Percentiles rank a stretch among this genome's conserved stretches.
phyloP scores from a whole-genome alignment of 2,329 filamentous ascomycete species.

The Parastagonospora avenae region DNA sequence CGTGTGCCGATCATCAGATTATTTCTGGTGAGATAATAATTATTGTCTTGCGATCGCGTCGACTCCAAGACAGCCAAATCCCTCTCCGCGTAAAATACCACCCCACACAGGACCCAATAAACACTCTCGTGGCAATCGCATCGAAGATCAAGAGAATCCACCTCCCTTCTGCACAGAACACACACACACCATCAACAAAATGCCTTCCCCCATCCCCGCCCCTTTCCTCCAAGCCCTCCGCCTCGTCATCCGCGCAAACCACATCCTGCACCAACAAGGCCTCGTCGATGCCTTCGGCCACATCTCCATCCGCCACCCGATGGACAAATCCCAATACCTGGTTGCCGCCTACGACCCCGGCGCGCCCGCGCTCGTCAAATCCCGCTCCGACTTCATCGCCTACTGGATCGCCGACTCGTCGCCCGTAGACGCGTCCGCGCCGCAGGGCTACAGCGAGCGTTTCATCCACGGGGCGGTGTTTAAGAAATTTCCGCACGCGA shows the following conservation, averaged over 20 bases:
- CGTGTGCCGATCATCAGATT: background rate
- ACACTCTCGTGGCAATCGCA: background rate
- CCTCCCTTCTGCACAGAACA: too few relatives aligned
- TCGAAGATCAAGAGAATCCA: background rate
- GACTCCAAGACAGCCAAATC: too few relatives aligned
- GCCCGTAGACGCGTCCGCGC: conserved; percentile 48
- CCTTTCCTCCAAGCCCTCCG: conserved; percentile 23
- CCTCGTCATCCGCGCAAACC: conserved; percentile 42
- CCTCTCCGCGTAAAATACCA: too few relatives aligned
- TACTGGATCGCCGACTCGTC: conserved; percentile 52
- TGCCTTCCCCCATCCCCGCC: conserved; percentile 8
- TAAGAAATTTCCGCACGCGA: conserved; percentile 44
- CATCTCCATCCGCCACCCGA: conserved; percentile 57
- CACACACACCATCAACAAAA: background rate
- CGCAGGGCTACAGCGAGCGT: conserved; percentile 49
- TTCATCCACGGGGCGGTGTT: conserved; percentile 52
- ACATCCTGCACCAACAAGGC: conserved; percentile 57
- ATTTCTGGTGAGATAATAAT: too few relatives aligned
- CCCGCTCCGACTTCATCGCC: conserved; percentile 52
- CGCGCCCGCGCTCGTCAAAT: conserved; percentile 56
- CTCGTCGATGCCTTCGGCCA: conserved; percentile 62
- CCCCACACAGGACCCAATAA: too few relatives aligned
- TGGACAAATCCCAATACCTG: conserved; percentile 53
- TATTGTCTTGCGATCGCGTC: too few relatives aligned
- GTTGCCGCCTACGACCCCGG: conserved; percentile 52